Conservation (phyloP, 148 eudicot species). For the Fagopyrum tataricum region DNA sequence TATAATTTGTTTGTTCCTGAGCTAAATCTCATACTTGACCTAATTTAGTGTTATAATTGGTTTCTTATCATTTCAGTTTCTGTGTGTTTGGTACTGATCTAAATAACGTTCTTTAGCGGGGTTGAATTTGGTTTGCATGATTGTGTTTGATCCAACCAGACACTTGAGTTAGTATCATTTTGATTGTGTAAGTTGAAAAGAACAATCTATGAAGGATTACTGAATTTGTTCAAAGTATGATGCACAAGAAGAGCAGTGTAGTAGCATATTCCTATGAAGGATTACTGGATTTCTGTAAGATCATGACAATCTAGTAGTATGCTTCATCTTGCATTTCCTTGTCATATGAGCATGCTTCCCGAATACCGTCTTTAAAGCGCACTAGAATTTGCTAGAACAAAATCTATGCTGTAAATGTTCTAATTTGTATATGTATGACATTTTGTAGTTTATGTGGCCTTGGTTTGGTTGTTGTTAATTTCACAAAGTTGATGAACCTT, state of each 20-base stretch:
- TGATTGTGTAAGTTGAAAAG: background rate
- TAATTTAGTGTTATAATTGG: background rate
- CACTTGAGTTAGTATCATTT: background rate
- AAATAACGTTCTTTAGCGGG: background rate
- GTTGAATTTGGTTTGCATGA: background rate
- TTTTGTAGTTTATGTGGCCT: background rate
- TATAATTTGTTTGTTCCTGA: background rate
- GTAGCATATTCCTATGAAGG: too few relatives aligned
- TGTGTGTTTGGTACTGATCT: background rate
- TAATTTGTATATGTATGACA: background rate
- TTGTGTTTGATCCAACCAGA: too few relatives aligned
- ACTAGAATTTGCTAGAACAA: background rate
- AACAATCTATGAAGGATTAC: too few relatives aligned
- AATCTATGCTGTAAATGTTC: background rate
- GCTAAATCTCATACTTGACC: background rate
- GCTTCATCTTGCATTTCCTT: background rate
- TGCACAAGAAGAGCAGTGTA: too few relatives aligned
- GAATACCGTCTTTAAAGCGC: background rate
- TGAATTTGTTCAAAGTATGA: too few relatives aligned
- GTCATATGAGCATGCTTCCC: too few relatives aligned
- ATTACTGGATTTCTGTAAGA: background rate
- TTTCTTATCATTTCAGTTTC: background rate
- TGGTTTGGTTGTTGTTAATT: background rate
- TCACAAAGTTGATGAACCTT: background rate
- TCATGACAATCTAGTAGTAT: background rate